Base-by-base conservation (phyloP, 1,139 yeast species). In the Debaryomyces robertsiae region DNA sequence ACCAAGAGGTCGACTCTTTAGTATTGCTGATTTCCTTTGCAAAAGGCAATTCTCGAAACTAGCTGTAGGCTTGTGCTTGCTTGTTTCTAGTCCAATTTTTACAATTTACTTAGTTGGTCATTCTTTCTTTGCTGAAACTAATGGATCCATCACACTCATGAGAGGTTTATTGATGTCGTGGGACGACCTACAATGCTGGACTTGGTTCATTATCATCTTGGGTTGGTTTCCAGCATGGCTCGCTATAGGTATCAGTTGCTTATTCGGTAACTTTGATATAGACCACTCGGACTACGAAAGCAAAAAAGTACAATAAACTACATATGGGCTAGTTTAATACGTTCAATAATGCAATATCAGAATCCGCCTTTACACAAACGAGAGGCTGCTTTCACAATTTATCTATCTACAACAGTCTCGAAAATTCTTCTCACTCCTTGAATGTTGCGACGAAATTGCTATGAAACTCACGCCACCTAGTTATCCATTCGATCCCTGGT, bases 171-270 rank as follows among this genome's bases (percentile, higher is more conserved):
- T 82, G 11, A 69, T 77, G 19, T 80, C 90, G 1, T 87, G 93
- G 86, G 58, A 69, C 27, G 80, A 82, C 28, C 65, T 87, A 42
- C 87, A 84, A 47, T 83, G 87, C 46, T 89, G 96, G 94, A 87
- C 96, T 0, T 89, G 96, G 95, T 76, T 79, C 44, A 77, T 88
- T 15, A 61, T 90, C 3, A 70, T 81, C 37, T 67, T 84, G 30
- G 84, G 90, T 0, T 90, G 96, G 96, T 65, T 83, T 37, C 95
- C 97, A 1, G 75, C 82, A 2, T 91, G 98, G 98, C 42, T 81
- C 2, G 62, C 77, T 17, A 67, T 79, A 14, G 71, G 79, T 1
- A 39, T 63, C 18, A 55, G 63, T 36, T 58, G 61, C 42, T 46
- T 55, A 6, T 48, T 64, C 29, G 73, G 73, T n/a, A 60, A 63